Percentiles rank a stretch among this genome's conserved stretches.
These are phyloP conservation scores for Blastomyces gilchristii DNA, from an alignment of 2,329 filamentous ascomycete species.

Conservation along the genomic window DNA sequence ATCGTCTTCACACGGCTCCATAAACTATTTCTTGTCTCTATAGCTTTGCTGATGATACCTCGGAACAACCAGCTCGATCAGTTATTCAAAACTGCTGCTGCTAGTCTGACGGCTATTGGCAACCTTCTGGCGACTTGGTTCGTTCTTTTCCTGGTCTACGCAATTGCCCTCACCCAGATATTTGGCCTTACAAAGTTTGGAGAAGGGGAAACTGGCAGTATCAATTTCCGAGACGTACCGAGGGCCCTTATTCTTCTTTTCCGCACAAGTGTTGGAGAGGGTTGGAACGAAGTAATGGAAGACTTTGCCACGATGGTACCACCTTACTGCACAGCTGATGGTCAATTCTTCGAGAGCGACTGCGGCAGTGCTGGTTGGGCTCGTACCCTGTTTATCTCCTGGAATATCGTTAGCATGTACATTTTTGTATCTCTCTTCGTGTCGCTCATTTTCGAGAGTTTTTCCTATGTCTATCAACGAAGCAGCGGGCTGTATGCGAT, in stretches of 20 bases:
- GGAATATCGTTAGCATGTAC: constrained; percentile 99
- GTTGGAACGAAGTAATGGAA: constrained; percentile 96
- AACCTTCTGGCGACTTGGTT: constrained; percentile 96
- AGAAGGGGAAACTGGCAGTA: constrained; percentile 57
- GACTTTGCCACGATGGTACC: constrained; percentile 74
- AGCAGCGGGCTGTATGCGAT: constrained; percentile 87
- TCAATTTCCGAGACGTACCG: constrained; percentile 89
- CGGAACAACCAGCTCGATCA: constrained; percentile 95
- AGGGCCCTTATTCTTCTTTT: constrained; percentile 91
- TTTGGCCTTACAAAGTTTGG: constrained; percentile 92
- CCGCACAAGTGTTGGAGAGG: constrained; percentile 84
- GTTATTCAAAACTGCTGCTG: constrained; percentile 95
- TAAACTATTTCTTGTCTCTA: constrained; percentile 86
- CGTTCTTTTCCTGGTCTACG: constrained; percentile 89
- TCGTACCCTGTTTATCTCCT: constrained; percentile 77
- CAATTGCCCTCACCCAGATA: constrained; percentile 89
- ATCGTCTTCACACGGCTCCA: constrained; percentile 68
- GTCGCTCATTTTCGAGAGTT: constrained; percentile 97
- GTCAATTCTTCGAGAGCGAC: constrained; percentile 73
- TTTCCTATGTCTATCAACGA: constrained; percentile 96
- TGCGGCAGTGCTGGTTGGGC: constrained; percentile 89
- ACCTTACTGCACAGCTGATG: constrained; percentile 65
- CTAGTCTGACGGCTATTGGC: constrained; percentile 78
- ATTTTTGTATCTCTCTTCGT: constrained; percentile 98
- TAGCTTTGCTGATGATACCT: constrained; percentile 82